phyloP scores from a whole-genome alignment of 2,329 filamentous ascomycete species.

The Microdochium trichocladiopsis region DNA sequence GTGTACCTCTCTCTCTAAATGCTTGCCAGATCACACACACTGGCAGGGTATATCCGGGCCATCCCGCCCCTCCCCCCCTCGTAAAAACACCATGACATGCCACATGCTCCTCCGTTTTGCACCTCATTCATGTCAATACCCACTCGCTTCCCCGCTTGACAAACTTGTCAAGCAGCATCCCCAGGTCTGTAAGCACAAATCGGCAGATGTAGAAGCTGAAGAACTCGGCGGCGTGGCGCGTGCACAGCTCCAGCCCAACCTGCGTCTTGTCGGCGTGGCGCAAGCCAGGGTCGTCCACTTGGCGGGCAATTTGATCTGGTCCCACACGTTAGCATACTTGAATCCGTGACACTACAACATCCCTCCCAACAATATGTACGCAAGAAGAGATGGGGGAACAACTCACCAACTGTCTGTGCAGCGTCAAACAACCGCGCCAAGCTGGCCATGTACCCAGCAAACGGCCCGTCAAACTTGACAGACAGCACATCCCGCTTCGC shows the following conservation, averaged over 20 bases:
- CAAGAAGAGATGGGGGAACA: background rate
- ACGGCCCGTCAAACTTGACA: constrained; percentile 71
- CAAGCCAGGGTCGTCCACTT: constrained; percentile 91
- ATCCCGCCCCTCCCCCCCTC: too few relatives aligned
- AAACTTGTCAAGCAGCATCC: constrained; percentile 87
- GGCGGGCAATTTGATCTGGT: constrained; percentile 92
- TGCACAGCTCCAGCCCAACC: constrained; percentile 88
- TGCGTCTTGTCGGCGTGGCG: constrained; percentile 90
- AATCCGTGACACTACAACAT: constrained; percentile 13
- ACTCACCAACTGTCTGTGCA: constrained; percentile 82
- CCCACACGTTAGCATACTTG: too few relatives aligned
- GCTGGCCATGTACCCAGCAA: constrained; percentile 85
- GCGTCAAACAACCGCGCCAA: constrained; percentile 89
- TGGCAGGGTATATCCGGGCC: too few relatives aligned
- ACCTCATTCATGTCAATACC: constrained; percentile 40
- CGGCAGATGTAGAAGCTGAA: constrained; percentile 96
- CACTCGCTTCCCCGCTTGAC: constrained; percentile 96
- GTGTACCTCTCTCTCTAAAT: too few relatives aligned
- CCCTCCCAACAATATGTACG: background rate
- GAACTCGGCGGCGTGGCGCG: constrained; percentile 91
- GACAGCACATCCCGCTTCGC: constrained; percentile 64
- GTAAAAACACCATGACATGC: too few relatives aligned
- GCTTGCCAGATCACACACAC: too few relatives aligned
- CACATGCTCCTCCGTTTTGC: background rate
- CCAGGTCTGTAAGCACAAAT: constrained; percentile 83